Evolutionary conservation across 805 yeast genomes (phyloP), one percentile per base, ranked within the genome.

Genomic region (Kregervanrija fluxuum): DNA sequence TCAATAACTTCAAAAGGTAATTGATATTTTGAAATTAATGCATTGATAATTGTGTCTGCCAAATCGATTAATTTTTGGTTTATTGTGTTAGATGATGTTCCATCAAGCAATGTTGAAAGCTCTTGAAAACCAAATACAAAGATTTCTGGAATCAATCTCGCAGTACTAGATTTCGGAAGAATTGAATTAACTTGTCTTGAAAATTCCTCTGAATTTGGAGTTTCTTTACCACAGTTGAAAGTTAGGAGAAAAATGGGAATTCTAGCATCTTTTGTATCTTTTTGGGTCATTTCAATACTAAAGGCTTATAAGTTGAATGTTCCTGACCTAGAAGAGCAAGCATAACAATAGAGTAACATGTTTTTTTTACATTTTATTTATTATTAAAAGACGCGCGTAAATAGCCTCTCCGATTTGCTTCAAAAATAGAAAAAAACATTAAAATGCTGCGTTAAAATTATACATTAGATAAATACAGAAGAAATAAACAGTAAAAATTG

Each of bases 71-170:
- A 54, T 34, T 66, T 59, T 4, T 55, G 51, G 11, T 68, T 61
- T 2, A 79, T 73, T 1, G 44, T 30, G 2, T 56, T 52, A 8
- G 65, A 56, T 39, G 73, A 69, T 2, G 79, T 67, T 2, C 82
- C 80, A 46, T 80, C 80, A 51, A 80, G 55, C 1, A 79, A 62
- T 2, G 79, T 59, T 41, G 81, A 71, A 10, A 83, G 52, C 56
- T 84, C 93, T 57, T 84, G 82, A 48, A 83, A 75, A 3, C 83
- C 88, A 59, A 82, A 77, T 1, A 74, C 82, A 43, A 73, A 71
- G 5, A 82, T 44, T 42, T 73, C 69, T 0, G 77, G 73, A 31
- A 64, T 55, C 28, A 22, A 4, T 4, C 54, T 51, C 34, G 12
- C 33, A 44, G 2, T 42, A 37, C 13, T 38, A 33, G 22, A 38